These are phyloP conservation scores for Talaromyces liani DNA, from an alignment of 495 filamentous ascomycete species.

Conservation along the genomic window DNA sequence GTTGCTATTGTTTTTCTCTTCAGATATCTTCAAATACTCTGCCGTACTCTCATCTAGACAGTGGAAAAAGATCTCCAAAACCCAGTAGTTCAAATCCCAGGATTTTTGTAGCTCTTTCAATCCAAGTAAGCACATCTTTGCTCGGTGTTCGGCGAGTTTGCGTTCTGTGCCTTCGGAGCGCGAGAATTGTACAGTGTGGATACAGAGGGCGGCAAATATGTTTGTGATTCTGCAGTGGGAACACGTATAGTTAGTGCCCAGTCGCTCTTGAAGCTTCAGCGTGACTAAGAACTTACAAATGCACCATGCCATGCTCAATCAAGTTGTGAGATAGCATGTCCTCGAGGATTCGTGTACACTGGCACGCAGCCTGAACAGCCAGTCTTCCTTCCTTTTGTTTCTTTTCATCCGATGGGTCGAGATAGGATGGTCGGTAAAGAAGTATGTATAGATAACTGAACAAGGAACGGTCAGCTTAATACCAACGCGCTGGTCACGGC, in stretches of 20 bases:
- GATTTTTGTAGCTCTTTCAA: constrained; percentile 40
- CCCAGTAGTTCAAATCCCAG: constrained; percentile 42
- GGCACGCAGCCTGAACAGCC: constrained; percentile 35
- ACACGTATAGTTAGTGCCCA: neutral
- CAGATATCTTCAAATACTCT: constrained; percentile 23
- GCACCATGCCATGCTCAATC: constrained; percentile 36
- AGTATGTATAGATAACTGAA: constrained; percentile 33
- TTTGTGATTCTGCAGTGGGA: constrained; percentile 31
- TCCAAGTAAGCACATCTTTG: constrained; percentile 36
- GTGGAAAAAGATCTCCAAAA: constrained; percentile 38
- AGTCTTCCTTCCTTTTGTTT: constrained; percentile 22
- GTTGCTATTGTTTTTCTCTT: constrained; percentile 4
- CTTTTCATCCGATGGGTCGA: constrained; percentile 20
- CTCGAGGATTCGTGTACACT: constrained; percentile 36
- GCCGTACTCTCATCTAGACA: constrained; percentile 38
- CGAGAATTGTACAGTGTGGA: constrained; percentile 38
- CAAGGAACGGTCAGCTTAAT: neutral
- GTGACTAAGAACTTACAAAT: constrained; percentile 23
- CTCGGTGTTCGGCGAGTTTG: constrained; percentile 39
- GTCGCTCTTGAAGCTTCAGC: too few relatives aligned
- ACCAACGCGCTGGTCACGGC: neutral
- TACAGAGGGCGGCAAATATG: constrained; percentile 39
- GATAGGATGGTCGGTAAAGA: constrained; percentile 29
- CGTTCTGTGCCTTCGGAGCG: constrained; percentile 28
- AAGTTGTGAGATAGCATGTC: constrained; percentile 40